Conservation (phyloP, 148 eudicot species). For the Pouteria glomerata region DNA sequence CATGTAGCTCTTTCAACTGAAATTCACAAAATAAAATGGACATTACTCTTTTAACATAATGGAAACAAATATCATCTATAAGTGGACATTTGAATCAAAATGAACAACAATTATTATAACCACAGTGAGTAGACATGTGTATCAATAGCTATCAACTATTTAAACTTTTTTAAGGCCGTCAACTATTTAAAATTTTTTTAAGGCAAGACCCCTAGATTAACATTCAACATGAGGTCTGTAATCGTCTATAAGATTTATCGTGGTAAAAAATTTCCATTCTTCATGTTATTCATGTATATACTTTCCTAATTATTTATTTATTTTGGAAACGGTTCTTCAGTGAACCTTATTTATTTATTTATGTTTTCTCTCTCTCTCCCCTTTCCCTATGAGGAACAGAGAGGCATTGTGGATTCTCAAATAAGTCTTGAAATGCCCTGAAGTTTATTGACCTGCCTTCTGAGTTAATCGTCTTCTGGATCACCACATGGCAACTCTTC, state of each 20-base stretch:
- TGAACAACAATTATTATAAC: not conserved
- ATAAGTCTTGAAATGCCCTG: not conserved
- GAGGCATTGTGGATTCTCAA: not conserved
- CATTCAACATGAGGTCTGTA: not conserved
- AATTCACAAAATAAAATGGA: not conserved
- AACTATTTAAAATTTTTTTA: no score
- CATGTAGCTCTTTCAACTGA: not conserved
- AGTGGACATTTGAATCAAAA: not conserved
- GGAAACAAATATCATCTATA: not conserved
- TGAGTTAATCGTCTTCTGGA: constrained; percentile 4
- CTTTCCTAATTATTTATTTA: not conserved
- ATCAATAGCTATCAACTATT: no score
- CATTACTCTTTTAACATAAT: no score
- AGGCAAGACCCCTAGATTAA: not conserved
- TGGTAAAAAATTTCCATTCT: not conserved
- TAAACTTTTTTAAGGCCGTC: no score
- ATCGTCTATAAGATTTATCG: not conserved
- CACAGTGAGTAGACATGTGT: no score
- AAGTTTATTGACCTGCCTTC: constrained; percentile 9
- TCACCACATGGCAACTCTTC: constrained; percentile 40
- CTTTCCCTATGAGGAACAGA: constrained; percentile 1
- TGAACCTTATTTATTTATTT: no score
- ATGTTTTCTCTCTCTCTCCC: not conserved
- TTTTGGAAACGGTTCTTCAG: not conserved
- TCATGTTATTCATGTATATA: not conserved